phyloP scores from a whole-genome alignment of 2,329 filamentous ascomycete genomes.

The Ciborinia camelliae region DNA sequence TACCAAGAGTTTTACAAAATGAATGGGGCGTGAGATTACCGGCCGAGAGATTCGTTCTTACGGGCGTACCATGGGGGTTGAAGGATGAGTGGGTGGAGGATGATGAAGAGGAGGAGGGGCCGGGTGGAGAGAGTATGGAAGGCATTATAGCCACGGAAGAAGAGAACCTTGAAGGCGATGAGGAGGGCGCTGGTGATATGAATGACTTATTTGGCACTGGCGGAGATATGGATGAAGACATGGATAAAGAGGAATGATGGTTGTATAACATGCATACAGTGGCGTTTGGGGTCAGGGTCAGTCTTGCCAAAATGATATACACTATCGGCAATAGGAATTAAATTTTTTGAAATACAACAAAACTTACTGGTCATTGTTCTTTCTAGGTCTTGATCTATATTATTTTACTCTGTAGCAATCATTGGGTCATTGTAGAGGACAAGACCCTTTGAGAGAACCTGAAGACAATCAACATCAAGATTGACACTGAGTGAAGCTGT shows the following conservation, averaged over 20 bases:
- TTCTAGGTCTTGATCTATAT: background rate
- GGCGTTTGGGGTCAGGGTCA: constrained; percentile 20
- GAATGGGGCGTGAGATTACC: constrained; percentile 67
- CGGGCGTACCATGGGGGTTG: constrained; percentile 62
- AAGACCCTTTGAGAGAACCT: background rate
- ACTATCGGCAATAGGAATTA: constrained; percentile 2
- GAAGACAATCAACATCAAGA: background rate
- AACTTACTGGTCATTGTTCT: background rate
- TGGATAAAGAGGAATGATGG: constrained; percentile 40
- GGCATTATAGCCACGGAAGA: constrained; percentile 40
- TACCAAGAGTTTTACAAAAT: constrained; percentile 60
- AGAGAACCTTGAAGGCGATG: constrained; percentile 38
- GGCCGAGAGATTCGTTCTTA: constrained; percentile 65
- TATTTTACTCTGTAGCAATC: background rate
- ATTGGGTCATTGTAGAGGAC: background rate
- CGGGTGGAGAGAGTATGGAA: constrained; percentile 40
- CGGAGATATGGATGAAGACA: constrained; percentile 41
- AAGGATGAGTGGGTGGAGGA: constrained; percentile 56
- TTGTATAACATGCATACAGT: constrained; percentile 12
- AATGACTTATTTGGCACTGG: constrained; percentile 33
- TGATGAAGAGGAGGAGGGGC: constrained; percentile 41
- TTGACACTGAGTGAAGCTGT: background rate
- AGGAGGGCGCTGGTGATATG: constrained; percentile 17
- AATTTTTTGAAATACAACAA: background rate
- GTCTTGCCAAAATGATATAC: background rate